A percentile compares a stretch with the other conserved stretches of the same genome.
These are phyloP conservation scores for Coffea humblotiana DNA, from an alignment of 305 asterid species.

Conservation along the genomic window DNA sequence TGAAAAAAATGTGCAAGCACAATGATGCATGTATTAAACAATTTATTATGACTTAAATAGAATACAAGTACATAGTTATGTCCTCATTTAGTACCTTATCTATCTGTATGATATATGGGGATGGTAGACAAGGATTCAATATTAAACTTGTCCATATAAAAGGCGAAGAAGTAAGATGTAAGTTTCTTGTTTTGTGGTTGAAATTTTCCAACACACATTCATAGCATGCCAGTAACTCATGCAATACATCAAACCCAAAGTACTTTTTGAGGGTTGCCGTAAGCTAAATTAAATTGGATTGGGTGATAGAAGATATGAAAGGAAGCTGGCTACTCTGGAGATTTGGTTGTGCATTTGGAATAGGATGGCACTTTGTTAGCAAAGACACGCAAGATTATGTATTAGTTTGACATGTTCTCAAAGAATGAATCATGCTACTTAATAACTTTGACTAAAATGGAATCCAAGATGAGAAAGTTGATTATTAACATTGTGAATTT, in stretches of 20 bases:
- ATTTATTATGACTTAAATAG: background rate
- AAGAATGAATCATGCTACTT: background rate
- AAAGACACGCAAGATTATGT: background rate
- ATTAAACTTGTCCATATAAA: background rate
- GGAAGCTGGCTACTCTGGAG: background rate
- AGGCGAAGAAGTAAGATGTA: background rate
- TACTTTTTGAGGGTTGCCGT: background rate
- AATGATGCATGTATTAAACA: background rate
- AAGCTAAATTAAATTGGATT: background rate
- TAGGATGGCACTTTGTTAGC: background rate
- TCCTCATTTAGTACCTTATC: background rate
- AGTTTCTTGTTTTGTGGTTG: background rate
- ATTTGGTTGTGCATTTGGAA: background rate
- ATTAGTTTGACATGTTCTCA: background rate
- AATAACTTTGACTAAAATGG: background rate
- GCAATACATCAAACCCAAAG: background rate
- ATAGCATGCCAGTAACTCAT: background rate
- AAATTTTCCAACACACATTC: background rate
- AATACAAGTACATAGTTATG: background rate
- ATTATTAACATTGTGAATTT: background rate
- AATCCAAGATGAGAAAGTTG: background rate
- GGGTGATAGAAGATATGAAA: background rate
- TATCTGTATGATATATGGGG: background rate
- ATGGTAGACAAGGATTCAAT: background rate
- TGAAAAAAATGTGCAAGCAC: background rate